These are phyloP conservation scores for Anastatica hierochuntica DNA, from an alignment of 345 rosid genomes.

Conservation along the genomic window DNA sequence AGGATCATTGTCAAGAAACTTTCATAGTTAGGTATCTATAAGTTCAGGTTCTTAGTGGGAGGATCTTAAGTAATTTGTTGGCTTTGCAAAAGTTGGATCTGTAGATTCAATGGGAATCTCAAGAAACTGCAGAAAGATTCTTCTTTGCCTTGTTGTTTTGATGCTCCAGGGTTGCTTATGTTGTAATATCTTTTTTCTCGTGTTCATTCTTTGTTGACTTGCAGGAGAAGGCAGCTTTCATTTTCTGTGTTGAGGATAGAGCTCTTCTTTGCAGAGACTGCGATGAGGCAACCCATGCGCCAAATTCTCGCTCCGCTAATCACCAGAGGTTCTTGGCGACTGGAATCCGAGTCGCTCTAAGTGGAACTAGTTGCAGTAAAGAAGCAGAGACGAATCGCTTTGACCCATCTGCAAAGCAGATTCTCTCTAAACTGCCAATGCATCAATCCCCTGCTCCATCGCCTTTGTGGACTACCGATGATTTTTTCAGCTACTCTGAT, in stretches of 20 bases:
- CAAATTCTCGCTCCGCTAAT: slow-evolving; percentile 71
- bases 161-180: neutral
- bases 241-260: slow-evolving; percentile 95
- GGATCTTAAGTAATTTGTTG: neutral
- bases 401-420: slow-evolving; percentile 47
- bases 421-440: slow-evolving; percentile 28
- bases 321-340: slow-evolving; percentile 92
- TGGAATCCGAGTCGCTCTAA: slow-evolving; percentile 73
- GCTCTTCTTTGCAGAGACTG: slow-evolving; percentile 89
- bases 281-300: slow-evolving; percentile 68
- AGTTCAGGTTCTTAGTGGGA: neutral
- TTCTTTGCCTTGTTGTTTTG: neutral
- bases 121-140: too few relatives aligned
- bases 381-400: slow-evolving; percentile 31
- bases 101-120: neutral
- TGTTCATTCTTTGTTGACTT: slow-evolving; percentile 18
- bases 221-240: slow-evolving; percentile 94
- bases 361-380: slow-evolving; percentile 41
- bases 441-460: slow-evolving; percentile 36
- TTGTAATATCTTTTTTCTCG: slow-evolving; percentile 4
- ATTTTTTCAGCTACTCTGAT: slow-evolving; percentile 61
- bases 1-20: neutral
- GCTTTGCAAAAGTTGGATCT: neutral
- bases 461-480: slow-evolving; percentile 59
- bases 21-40: neutral